These are phyloP conservation scores for Goffeauzyma gilvescens DNA, from an alignment of 768 basidiomycete genomes.

Conservation along the genomic window DNA sequence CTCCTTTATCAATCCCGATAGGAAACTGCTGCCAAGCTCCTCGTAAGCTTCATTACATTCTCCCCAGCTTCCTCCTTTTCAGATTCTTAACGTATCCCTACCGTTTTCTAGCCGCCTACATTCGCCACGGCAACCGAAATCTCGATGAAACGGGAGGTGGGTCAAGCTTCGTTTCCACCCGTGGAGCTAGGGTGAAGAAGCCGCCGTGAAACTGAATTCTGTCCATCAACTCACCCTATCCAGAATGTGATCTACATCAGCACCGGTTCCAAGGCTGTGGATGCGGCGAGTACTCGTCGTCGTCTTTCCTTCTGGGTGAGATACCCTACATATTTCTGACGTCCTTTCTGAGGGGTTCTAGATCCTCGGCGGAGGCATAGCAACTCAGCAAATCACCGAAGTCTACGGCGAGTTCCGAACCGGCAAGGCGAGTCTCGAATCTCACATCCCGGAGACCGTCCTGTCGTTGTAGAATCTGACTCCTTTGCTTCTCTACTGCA, in stretches of 20 bases:
- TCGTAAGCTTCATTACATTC: constrained; percentile 40
- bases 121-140: constrained; percentile 82
- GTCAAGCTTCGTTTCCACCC: constrained; percentile 27
- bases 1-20: too few relatives aligned
- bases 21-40: constrained; percentile 73
- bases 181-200: too few relatives aligned
- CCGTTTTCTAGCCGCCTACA: constrained; percentile 52
- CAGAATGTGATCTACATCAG: constrained; percentile 65
- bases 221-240: constrained; percentile 30
- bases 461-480: too few relatives aligned
- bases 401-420: constrained; percentile 94
- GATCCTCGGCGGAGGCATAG: constrained; percentile 72
- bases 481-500: too few relatives aligned
- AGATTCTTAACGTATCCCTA: background rate
- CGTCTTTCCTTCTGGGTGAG: too few relatives aligned
- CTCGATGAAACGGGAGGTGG: constrained; percentile 40
- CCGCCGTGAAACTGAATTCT: too few relatives aligned
- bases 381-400: constrained; percentile 88
- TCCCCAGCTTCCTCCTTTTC: too few relatives aligned
- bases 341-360: too few relatives aligned
- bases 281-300: constrained; percentile 51
- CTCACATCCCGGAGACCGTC: too few relatives aligned
- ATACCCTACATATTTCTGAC: too few relatives aligned
- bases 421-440: constrained; percentile 36
- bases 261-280: constrained; percentile 82